These are phyloP conservation scores for Coleophoma eucalyptorum DNA, from an alignment of 2,329 filamentous ascomycete species.

Conservation along the genomic window DNA sequence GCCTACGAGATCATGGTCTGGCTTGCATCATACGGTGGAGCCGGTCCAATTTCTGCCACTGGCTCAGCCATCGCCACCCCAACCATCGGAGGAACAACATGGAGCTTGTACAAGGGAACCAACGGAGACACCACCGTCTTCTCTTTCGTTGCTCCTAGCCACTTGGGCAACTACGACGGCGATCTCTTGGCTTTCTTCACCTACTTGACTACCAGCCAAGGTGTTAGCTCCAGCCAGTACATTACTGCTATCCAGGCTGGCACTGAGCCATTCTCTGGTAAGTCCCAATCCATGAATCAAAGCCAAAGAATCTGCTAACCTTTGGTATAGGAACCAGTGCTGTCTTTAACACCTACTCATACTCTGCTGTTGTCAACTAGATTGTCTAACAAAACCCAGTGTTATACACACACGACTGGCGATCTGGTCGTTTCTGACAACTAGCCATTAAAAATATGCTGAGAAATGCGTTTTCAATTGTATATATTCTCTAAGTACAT, in stretches of 20 bases:
- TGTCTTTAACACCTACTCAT: too few relatives aligned
- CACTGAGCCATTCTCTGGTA: slow-evolving; percentile 52
- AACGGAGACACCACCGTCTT: slow-evolving; percentile 58
- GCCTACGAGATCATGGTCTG: slow-evolving; percentile 65
- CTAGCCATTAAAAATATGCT: too few relatives aligned
- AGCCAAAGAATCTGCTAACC: too few relatives aligned
- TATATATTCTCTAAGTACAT: too few relatives aligned
- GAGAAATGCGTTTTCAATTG: too few relatives aligned
- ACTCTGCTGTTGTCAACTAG: too few relatives aligned
- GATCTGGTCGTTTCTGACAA: too few relatives aligned
- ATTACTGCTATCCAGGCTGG: slow-evolving; percentile 49
- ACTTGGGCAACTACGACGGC: slow-evolving; percentile 46
- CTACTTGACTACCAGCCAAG: slow-evolving; percentile 48
- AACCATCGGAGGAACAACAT: slow-evolving; percentile 47
- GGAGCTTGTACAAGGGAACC: slow-evolving; percentile 53
- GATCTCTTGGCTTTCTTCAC: slow-evolving; percentile 54
- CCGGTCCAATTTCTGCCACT: slow-evolving; percentile 49
- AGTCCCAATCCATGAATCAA: background rate
- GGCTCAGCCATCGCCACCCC: slow-evolving; percentile 47
- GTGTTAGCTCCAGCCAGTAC: slow-evolving; percentile 44
- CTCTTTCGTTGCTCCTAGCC: slow-evolving; percentile 48
- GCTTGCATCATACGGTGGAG: slow-evolving; percentile 49
- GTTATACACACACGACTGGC: too few relatives aligned
- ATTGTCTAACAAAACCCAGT: too few relatives aligned
- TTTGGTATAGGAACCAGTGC: too few relatives aligned